phyloP scores from a whole-genome alignment of 2,329 filamentous ascomycete species.

The Cercospora nicotianae region DNA sequence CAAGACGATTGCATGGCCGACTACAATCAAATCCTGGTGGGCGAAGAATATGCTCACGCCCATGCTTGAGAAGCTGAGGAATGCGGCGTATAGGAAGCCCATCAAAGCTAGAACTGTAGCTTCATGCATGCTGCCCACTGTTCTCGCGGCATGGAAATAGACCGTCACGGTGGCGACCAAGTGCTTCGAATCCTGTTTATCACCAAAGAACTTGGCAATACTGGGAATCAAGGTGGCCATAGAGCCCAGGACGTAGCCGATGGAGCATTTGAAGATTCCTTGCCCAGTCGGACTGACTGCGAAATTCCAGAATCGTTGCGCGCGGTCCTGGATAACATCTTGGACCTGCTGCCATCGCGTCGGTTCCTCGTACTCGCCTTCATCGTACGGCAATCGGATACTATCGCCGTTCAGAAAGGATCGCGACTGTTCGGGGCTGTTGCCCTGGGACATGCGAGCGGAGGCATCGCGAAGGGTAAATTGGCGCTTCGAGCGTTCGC shows the following conservation, averaged over 20 bases:
- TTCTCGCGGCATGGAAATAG: conserved; percentile 88
- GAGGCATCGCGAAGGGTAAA: conserved; percentile 68
- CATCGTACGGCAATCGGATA: background rate
- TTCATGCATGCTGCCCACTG: conserved; percentile 85
- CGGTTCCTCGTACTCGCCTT: conserved; percentile 13
- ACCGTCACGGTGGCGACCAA: conserved; percentile 91
- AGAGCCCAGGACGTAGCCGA: conserved; percentile 85
- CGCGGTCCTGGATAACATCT: conserved; percentile 12
- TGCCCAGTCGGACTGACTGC: conserved; percentile 67
- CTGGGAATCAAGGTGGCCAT: conserved; percentile 78
- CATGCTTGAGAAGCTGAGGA: conserved; percentile 83
- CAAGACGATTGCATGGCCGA: conserved; percentile 78
- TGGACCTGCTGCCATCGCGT: conserved; percentile 13
- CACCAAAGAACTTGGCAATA: conserved; percentile 70
- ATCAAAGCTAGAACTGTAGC: conserved; percentile 73
- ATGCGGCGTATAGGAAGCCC: conserved; percentile 74
- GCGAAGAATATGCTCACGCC: conserved; percentile 79
- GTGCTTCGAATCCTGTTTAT: conserved; percentile 82
- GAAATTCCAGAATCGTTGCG: conserved; percentile 19
- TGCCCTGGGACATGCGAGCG: conserved; percentile 40
- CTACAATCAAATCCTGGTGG: conserved; percentile 61
- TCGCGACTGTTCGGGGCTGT: conserved; percentile 32
- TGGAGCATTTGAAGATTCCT: conserved; percentile 83
- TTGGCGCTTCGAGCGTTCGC: conserved; percentile 76
- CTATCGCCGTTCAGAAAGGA: conserved; percentile 32